Percentiles rank a stretch among this genome's conserved stretches.
These are phyloP conservation scores for Astrephomene gubernaculifera DNA, from an alignment of 139 green algal species.

Conservation along the genomic window DNA sequence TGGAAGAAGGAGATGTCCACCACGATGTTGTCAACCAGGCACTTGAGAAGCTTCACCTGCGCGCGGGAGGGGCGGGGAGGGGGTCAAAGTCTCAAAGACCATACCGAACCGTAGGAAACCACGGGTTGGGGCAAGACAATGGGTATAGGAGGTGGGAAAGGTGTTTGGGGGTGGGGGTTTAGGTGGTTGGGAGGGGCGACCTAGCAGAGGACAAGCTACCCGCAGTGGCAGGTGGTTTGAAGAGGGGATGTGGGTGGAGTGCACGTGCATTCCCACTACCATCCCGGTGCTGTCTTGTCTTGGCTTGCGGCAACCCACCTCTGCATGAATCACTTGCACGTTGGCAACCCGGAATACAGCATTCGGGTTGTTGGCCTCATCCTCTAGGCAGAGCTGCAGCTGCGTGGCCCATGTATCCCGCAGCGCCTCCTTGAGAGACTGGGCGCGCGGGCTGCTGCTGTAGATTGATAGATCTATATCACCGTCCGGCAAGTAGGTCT, in stretches of 20 bases:
- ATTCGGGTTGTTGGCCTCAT: constrained; percentile 68
- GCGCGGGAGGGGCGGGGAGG: neutral
- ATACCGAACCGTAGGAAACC: too few relatives aligned
- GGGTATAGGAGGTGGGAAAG: neutral
- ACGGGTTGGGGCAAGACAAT: too few relatives aligned
- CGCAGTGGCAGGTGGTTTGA: neutral
- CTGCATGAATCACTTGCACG: constrained; percentile 90
- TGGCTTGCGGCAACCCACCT: constrained; percentile 64
- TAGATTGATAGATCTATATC: constrained; percentile 98
- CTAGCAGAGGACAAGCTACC: neutral
- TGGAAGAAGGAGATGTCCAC: constrained; percentile 98
- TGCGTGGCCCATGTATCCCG: constrained; percentile 75
- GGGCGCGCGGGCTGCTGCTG: constrained; percentile 28
- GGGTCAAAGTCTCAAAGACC: too few relatives aligned
- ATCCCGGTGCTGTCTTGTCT: neutral
- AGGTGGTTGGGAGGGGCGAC: neutral
- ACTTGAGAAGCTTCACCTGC: constrained; percentile 96
- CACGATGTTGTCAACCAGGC: constrained; percentile 93
- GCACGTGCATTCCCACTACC: neutral
- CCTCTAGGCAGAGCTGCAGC: constrained; percentile 76
- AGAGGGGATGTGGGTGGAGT: neutral
- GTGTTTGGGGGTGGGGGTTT: neutral
- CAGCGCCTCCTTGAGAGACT: constrained; percentile 46
- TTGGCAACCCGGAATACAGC: constrained; percentile 79
- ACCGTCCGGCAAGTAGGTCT: constrained; percentile 95